Base-by-base conservation (phyloP, 805 yeast genomes). In the Ogataea philodendri region DNA sequence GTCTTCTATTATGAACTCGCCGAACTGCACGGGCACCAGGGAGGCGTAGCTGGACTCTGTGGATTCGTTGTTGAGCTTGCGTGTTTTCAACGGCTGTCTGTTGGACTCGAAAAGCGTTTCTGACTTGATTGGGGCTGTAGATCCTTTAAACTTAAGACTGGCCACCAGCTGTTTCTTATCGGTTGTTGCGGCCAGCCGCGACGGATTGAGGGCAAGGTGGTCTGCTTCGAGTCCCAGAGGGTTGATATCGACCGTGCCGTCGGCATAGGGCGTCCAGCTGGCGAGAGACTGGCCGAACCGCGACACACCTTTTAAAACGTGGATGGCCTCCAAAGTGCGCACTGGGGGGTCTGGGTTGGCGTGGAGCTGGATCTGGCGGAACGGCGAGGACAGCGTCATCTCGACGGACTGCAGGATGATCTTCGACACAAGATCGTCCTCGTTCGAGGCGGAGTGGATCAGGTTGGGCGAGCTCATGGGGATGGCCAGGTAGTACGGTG, bases 201-300 rank as follows among this genome's bases (percentile, higher is more conserved):
- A 44, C 5, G 59, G 60, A 25, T 49, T 45, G 9, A 74, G 39
- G 1, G 66, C 42, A 3, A 60, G 44, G 51, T 80, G 86, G 1
- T 53, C 47, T 7, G 58, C 60, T 1, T 63, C 53, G 22, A 66
- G 58, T 11, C 69, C 74, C 22, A 84, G 62, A 0, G 94, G 89
- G 1, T 79, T 70, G 3, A 72, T 66, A 55, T 85, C 95, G 5
- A 78, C 74, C 1, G 66, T 61, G 0, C 77, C 78, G 45, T 78
- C 77, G 0, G 94, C 90, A 55, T 83, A 85, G 0, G 81, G 73
- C 0, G 74, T 54, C 94, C 94, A 85, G 6, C 75, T 67, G 0
- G 90, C 95, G 36, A 81, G 51, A 7, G 88, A 69, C 18, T 72
- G 63, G 1, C 81, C 68, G 46, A 73, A 74, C 34, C 89, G 60